Evolutionary conservation across 139 green algal genomes (phyloP).

Genomic region (Monoraphidium neglectum): DNA sequence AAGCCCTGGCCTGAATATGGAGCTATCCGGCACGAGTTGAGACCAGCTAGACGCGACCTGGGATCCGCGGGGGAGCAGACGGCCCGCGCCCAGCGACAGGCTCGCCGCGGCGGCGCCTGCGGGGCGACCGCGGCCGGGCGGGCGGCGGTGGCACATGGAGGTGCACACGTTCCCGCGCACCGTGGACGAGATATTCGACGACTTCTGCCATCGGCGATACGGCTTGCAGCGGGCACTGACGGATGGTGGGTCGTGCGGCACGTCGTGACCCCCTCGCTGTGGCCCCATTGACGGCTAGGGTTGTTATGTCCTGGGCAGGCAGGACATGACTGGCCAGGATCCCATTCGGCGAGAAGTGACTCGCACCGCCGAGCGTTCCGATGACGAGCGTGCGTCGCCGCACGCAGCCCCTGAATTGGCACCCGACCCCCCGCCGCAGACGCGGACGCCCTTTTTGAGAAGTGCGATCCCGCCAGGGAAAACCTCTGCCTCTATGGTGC

Average conservation of each 20-base stretch:
- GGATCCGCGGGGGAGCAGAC: no score
- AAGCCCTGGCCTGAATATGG: no score
- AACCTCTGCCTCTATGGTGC: conserved; percentile 98
- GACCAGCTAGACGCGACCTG: no score
- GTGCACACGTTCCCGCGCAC: conserved; percentile 11
- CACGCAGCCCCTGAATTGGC: not conserved
- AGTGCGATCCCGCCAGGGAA: conserved; percentile 89
- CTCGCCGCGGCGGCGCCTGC: not conserved
- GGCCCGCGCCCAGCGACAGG: not conserved
- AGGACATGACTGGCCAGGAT: no score
- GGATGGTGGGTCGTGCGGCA: conserved; percentile 50
- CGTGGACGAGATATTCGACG: conserved; percentile 63
- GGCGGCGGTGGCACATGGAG: not conserved
- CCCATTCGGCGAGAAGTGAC: no score
- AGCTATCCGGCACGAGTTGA: no score
- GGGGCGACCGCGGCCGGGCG: not conserved
- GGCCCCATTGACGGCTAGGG: no score
- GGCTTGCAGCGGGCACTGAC: conserved; percentile 72
- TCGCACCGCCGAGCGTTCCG: no score
- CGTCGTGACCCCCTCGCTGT: no score
- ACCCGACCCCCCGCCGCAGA: conserved; percentile 41
- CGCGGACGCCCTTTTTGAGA: conserved; percentile 76
- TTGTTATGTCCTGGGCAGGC: no score
- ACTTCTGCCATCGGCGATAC: conserved; percentile 52
- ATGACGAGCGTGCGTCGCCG: no score